phyloP scores from a whole-genome alignment of 2,329 filamentous ascomycete species.

The Beauveria asiatica region DNA sequence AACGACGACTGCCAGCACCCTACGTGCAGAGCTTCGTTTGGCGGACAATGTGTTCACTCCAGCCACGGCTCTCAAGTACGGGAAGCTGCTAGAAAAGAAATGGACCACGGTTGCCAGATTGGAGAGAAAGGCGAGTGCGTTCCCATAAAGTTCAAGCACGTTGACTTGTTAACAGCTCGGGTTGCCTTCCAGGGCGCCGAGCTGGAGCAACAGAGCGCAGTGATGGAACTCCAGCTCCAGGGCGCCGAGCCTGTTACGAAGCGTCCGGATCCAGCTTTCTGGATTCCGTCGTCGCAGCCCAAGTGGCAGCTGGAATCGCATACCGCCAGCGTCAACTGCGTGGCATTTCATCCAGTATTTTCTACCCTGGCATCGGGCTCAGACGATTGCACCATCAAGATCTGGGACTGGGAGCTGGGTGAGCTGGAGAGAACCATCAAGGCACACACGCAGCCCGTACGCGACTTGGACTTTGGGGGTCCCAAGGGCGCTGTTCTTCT shows the following conservation, averaged over 20 bases:
- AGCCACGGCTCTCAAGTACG: slow-evolving; percentile 83
- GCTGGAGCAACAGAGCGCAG: slow-evolving; percentile 64
- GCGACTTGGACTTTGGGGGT: slow-evolving; percentile 86
- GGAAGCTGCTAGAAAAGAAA: slow-evolving; percentile 91
- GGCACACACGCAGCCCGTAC: slow-evolving; percentile 79
- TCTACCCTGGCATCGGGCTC: slow-evolving; percentile 84
- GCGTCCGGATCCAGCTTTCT: slow-evolving; percentile 67
- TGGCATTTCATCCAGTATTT: slow-evolving; percentile 89
- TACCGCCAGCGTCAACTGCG: slow-evolving; percentile 69
- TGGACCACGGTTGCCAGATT: slow-evolving; percentile 92
- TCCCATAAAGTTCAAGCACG: not conserved
- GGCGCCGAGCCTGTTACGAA: slow-evolving; percentile 65
- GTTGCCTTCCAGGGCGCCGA: slow-evolving; percentile 67
- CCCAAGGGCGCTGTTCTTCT: slow-evolving; percentile 60
- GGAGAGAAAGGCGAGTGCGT: slow-evolving; percentile 72
- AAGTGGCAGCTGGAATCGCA: slow-evolving; percentile 79
- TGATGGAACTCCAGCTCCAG: slow-evolving; percentile 74
- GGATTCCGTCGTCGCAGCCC: slow-evolving; percentile 74
- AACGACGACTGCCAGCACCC: slow-evolving; percentile 55
- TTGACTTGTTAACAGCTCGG: not conserved
- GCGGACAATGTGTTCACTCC: slow-evolving; percentile 64
- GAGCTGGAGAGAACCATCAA: slow-evolving; percentile 87
- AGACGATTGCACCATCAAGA: slow-evolving; percentile 89
- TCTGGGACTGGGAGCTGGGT: slow-evolving; percentile 94
- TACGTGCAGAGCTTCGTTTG: slow-evolving; percentile 68